These are phyloP conservation scores for Pyrrhoderma noxium DNA, from an alignment of 1,284 basidiomycete species.

Conservation along the genomic window DNA sequence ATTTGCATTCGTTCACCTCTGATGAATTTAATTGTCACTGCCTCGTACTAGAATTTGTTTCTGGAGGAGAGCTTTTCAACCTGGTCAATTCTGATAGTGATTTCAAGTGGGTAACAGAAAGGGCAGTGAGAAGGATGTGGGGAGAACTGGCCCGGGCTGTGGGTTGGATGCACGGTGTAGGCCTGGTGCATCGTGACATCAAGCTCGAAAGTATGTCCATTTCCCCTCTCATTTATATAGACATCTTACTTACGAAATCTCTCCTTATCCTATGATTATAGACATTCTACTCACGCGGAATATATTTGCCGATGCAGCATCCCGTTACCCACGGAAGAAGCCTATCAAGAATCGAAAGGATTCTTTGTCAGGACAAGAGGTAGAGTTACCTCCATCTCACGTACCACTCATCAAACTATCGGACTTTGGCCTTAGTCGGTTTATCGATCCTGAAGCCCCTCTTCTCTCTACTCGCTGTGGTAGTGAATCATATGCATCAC, in stretches of 20 bases:
- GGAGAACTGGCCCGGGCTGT: slow-evolving; percentile 76
- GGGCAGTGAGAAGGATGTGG: slow-evolving; percentile 70
- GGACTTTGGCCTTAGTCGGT: slow-evolving; percentile 87
- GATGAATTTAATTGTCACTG: slow-evolving; percentile 56
- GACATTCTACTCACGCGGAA: slow-evolving; percentile 53
- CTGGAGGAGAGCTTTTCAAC: slow-evolving; percentile 82
- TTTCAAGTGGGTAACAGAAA: slow-evolving; percentile 42
- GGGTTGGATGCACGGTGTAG: slow-evolving; percentile 85
- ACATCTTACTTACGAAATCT: too few relatives aligned
- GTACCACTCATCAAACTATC: slow-evolving; percentile 77
- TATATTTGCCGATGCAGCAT: slow-evolving; percentile 30
- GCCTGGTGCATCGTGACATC: slow-evolving; percentile 87
- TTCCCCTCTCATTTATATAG: background rate
- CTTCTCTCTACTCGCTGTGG: slow-evolving; percentile 83
- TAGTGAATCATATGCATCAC: slow-evolving; percentile 87
- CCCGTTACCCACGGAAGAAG: too few relatives aligned
- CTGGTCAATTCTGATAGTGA: slow-evolving; percentile 61
- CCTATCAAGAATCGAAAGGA: too few relatives aligned
- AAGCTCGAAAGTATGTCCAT: slow-evolving; percentile 80
- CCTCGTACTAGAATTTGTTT: slow-evolving; percentile 72
- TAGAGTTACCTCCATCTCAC: slow-evolving; percentile 33
- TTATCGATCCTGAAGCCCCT: slow-evolving; percentile 67
- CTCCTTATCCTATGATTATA: slow-evolving; percentile 9
- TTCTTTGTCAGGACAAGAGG: slow-evolving; percentile 25
- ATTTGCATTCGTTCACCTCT: slow-evolving; percentile 71